Base-by-base conservation (phyloP, 352 stramenopile genomes). In the Pythium folliculosum region DNA sequence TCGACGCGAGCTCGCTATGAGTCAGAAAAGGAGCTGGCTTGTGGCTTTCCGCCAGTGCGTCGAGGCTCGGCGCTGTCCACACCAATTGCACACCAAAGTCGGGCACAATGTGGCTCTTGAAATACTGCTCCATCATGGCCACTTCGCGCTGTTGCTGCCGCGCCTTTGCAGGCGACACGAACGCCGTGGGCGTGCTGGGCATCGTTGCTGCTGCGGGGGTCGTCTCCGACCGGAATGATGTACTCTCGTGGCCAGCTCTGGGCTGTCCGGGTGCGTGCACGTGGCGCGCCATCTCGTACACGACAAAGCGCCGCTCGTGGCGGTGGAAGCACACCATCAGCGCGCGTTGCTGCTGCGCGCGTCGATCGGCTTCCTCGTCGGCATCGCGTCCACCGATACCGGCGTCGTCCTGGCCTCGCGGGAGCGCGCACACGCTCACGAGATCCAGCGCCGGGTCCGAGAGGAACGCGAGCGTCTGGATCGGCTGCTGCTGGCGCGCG, bases 301-400 rank as follows among this genome's bases (percentile, higher is more conserved):
- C 77, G 40, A 67, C 72, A 72, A 90, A 93, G 6, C 67, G 73
- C 43, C 76, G 72, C 21, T 86, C 72, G 54, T 63, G 67, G 9
- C 59, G 60, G 69, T 93, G 78, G 50, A 82, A 90, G 17, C 73
- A 76, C 55, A 89, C 74, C 7, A 93, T 32, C 23, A 90, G 23
- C 27, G 52, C 60, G 0, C 70, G 72, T 9, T 58, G 35, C 21
- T 23, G 60, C 17, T 60, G 43, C 10, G 5, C 19, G 25, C 35
- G 23, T n/a, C n/a, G 12, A 12, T 58, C 51, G 9, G 19, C 37
- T 6, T 57, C 65, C 2, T 23, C 58, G 5, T 55, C 37, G 8
- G 21, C 14, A 19, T 61, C 13, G 13, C 35, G 8, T 40, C 35
- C 35, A 13, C 8, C 35, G 35, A 2, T 7, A 8, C 40, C 14